A percentile compares a stretch with the other conserved stretches of the same genome.
Conservation (phyloP, 2,329 filamentous ascomycete genomes). For the Arthrobotrys megalospora region DNA sequence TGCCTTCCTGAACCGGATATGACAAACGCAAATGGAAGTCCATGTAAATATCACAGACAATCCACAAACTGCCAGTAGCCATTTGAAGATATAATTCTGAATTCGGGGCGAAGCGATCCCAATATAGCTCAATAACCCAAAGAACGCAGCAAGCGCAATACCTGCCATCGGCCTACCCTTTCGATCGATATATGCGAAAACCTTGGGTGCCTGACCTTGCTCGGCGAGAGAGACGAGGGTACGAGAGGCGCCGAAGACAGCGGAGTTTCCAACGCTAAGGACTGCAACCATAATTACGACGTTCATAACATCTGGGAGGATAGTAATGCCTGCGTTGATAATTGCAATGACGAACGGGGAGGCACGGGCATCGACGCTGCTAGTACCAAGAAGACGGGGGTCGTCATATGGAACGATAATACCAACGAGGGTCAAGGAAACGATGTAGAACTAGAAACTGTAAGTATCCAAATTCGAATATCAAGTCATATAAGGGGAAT, state of each 20-base stretch:
- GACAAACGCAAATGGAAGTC: constrained; percentile 87
- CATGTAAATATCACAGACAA: constrained; percentile 84
- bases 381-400: constrained; percentile 73
- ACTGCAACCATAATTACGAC: constrained; percentile 93
- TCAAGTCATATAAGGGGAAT: not conserved
- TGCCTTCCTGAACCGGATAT: constrained; percentile 90
- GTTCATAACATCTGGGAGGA: constrained; percentile 91
- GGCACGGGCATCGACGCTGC: constrained; percentile 78
- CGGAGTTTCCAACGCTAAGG: constrained; percentile 90
- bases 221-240: constrained; percentile 92
- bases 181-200: constrained; percentile 85
- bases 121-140: constrained; percentile 84
- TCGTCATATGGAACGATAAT: constrained; percentile 84
- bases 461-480: constrained; percentile 3
- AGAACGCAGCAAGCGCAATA: constrained; percentile 76
- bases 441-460: constrained; percentile 79
- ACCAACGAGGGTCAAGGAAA: constrained; percentile 84
- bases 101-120: constrained; percentile 73
- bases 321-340: constrained; percentile 82
- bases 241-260: constrained; percentile 90
- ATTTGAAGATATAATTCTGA: constrained; percentile 78
- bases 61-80: constrained; percentile 83
- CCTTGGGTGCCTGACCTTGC: constrained; percentile 83
- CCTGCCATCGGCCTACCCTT: constrained; percentile 83
- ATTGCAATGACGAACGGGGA: constrained; percentile 97